phyloP scores from a whole-genome alignment of 805 yeast genomes.

The Myxozyma neotropica region DNA sequence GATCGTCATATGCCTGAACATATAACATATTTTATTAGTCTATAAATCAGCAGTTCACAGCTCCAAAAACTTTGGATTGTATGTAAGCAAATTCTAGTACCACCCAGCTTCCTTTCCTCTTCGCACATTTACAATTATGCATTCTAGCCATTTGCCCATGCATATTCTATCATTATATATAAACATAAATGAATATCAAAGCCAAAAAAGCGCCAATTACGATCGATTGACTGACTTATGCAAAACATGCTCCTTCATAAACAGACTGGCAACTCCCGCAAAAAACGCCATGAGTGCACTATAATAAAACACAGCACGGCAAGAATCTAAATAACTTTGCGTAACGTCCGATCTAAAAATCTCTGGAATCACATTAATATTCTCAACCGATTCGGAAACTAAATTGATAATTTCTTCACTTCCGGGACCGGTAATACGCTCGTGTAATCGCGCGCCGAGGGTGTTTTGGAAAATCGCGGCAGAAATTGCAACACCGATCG shows the following conservation, averaged over 20 bases:
- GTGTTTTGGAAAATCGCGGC: slow-evolving; percentile 57
- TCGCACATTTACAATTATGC: too few relatives aligned
- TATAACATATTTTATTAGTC: too few relatives aligned
- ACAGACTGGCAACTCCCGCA: slow-evolving; percentile 18
- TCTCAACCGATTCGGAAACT: slow-evolving; percentile 26
- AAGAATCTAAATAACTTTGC: slow-evolving; percentile 24
- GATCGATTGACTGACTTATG: slow-evolving; percentile 19
- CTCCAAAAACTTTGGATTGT: too few relatives aligned
- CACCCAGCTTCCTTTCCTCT: too few relatives aligned
- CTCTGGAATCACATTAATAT: slow-evolving; percentile 15
- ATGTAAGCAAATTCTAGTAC: too few relatives aligned
- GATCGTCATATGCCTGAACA: too few relatives aligned
- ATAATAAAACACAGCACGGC: slow-evolving; percentile 25
- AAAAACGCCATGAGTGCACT: slow-evolving; percentile 17
- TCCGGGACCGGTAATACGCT: slow-evolving; percentile 30
- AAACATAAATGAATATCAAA: too few relatives aligned
- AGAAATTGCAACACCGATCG: slow-evolving; percentile 71
- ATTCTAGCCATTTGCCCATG: too few relatives aligned
- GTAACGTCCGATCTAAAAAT: slow-evolving; percentile 8
- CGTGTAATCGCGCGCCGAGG: slow-evolving; percentile 38
- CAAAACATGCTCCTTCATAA: slow-evolving; percentile 29
- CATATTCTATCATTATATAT: too few relatives aligned
- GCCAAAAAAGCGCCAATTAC: background rate
- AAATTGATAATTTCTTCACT: slow-evolving; percentile 21
- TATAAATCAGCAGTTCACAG: too few relatives aligned